Conservation (phyloP, 768 basidiomycete species). For the Xerocomus potaroensis region DNA sequence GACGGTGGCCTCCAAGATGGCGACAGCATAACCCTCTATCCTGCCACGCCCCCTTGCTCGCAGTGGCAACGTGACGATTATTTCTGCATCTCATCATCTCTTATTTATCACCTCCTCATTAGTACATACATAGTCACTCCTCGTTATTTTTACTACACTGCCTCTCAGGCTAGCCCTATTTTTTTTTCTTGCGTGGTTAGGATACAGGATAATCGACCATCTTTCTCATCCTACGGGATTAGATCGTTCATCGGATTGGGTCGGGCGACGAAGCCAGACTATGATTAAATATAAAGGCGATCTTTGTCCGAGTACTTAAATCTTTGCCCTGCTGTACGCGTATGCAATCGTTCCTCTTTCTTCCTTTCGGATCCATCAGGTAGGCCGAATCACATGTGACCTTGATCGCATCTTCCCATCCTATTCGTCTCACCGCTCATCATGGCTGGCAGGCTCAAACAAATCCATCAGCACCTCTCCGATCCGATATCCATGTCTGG, state of each 20-base stretch:
- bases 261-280: no score
- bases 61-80: conserved; percentile 20
- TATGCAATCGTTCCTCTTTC: neutral
- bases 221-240: neutral
- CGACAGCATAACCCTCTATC: conserved; percentile 50
- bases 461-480: conserved; percentile 53
- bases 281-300: neutral
- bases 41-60: conserved; percentile 8
- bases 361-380: neutral
- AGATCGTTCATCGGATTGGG: conserved; percentile 4
- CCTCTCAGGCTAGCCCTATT: neutral
- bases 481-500: conserved; percentile 43
- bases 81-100: conserved; percentile 21
- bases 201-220: conserved; percentile 19
- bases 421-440: conserved; percentile 3
- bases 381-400: conserved; percentile 22
- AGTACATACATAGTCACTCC: conserved; percentile 14
- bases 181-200: conserved; percentile 7
- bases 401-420: neutral
- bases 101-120: conserved; percentile 26
- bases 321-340: neutral
- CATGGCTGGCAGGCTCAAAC: conserved; percentile 59
- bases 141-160: conserved; percentile 10
- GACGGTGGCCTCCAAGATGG: conserved; percentile 84
- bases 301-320: conserved; percentile 5